Evolutionary conservation across 305 asterid genomes (phyloP).

Genomic region (Plantago lanceolata): DNA sequence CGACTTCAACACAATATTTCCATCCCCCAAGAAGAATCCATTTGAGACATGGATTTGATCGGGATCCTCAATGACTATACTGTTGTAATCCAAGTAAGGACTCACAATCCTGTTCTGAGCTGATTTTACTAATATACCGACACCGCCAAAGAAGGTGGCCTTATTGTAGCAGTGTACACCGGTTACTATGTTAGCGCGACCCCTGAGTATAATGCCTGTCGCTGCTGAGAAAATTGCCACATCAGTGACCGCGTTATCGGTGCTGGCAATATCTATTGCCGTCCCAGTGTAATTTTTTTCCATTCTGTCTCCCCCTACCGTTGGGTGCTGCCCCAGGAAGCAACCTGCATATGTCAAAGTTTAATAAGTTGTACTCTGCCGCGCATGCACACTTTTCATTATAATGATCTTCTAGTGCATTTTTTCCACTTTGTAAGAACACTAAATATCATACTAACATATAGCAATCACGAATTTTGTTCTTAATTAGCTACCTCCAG

Average conservation of each 20-base stretch:
- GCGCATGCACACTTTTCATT: too few species aligned
- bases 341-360: slow-evolving; percentile 14
- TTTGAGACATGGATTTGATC: slow-evolving; percentile 34
- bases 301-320: slow-evolving; percentile 43
- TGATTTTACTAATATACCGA: slow-evolving; percentile 45
- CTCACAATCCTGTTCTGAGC: slow-evolving; percentile 44
- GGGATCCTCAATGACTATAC: slow-evolving; percentile 58
- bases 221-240: slow-evolving; percentile 55
- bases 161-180: slow-evolving; percentile 64
- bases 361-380: not conserved
- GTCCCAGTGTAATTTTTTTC: slow-evolving; percentile 42
- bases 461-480: too few species aligned
- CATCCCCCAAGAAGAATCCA: slow-evolving; percentile 54
- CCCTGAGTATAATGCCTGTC: slow-evolving; percentile 39
- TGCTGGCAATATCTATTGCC: slow-evolving; percentile 53
- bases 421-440: too few species aligned
- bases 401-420: too few species aligned
- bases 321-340: slow-evolving; percentile 60
- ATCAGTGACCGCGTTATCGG: slow-evolving; percentile 49
- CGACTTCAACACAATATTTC: slow-evolving; percentile 46
- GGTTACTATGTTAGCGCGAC: slow-evolving; percentile 47
- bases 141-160: slow-evolving; percentile 52
- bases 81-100: slow-evolving; percentile 49
- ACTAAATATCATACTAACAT: too few species aligned
- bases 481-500: too few species aligned